Conservation (phyloP, 73 alveolate species). For the Paramecium tetraurelia region DNA sequence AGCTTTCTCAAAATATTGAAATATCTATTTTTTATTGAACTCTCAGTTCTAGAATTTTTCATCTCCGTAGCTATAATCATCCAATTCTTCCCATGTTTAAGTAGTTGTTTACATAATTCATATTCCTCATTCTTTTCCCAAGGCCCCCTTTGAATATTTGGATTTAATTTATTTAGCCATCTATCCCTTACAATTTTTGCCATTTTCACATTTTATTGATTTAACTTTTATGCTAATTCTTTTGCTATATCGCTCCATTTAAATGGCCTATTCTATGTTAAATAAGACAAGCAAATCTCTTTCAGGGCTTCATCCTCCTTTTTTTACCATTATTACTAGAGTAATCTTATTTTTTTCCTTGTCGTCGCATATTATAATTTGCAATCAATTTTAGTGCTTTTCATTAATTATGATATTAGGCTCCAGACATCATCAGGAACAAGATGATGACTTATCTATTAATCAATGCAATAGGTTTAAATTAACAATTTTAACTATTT, state of each 20-base stretch:
- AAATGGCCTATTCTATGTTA: background rate
- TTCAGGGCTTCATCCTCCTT: background rate
- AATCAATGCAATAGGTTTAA: background rate
- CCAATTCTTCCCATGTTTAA: conserved; percentile 8
- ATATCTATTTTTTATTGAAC: background rate
- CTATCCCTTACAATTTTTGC: background rate
- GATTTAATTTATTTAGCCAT: conserved; percentile 9
- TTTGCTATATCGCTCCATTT: conserved; percentile 8
- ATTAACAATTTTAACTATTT: background rate
- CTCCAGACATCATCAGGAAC: conserved; percentile 16
- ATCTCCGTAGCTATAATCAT: background rate
- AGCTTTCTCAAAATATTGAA: background rate
- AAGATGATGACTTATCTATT: background rate
- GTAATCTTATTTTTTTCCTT: background rate
- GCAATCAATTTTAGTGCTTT: background rate
- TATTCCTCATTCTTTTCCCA: conserved; percentile 11
- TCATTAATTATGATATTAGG: background rate
- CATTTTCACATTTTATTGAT: background rate
- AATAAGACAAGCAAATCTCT: background rate
- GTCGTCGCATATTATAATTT: background rate
- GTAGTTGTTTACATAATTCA: background rate
- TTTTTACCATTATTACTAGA: background rate
- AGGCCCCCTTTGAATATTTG: background rate
- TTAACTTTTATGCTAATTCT: background rate
- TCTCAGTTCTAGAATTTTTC: background rate